Conservation (phyloP, 1,284 basidiomycete species). For the Ganoderma multipileum region DNA sequence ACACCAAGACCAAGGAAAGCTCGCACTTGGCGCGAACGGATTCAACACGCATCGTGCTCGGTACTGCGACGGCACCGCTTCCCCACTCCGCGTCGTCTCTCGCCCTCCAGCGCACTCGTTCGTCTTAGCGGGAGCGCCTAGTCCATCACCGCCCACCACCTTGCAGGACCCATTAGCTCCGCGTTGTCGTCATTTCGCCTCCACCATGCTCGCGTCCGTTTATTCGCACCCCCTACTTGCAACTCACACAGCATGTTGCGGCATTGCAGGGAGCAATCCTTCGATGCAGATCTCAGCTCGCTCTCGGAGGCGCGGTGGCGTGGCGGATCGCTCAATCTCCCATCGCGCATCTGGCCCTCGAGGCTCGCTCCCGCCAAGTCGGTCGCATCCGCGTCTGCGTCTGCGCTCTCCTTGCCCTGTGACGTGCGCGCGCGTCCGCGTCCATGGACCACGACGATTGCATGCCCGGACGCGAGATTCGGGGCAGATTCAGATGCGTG, state of each 20-base stretch:
- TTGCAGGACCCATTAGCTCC: neutral
- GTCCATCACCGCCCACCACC: constrained; percentile 8
- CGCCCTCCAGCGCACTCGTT: constrained; percentile 10
- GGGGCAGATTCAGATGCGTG: constrained; percentile 9
- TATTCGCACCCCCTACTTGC: neutral
- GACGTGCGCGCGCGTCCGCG: neutral
- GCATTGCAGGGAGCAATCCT: neutral
- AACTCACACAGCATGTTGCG: neutral
- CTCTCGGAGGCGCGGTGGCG: neutral
- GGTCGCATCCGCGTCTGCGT: too few species aligned
- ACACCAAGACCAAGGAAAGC: neutral
- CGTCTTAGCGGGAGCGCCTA: constrained; percentile 20
- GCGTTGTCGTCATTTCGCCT: neutral
- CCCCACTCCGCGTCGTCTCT: constrained; percentile 10
- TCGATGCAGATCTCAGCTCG: neutral
- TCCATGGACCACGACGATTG: neutral
- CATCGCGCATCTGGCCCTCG: neutral
- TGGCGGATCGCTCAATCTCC: constrained; percentile 8
- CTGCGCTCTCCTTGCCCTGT: neutral
- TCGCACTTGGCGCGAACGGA: neutral
- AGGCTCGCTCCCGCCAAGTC: neutral
- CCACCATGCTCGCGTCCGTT: neutral
- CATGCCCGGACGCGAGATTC: constrained; percentile 1
- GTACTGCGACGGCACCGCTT: neutral
- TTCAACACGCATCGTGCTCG: neutral